Evolutionary conservation across 2,329 filamentous ascomycete genomes (phyloP).

Genomic region (Fusarium caatingaense): DNA sequence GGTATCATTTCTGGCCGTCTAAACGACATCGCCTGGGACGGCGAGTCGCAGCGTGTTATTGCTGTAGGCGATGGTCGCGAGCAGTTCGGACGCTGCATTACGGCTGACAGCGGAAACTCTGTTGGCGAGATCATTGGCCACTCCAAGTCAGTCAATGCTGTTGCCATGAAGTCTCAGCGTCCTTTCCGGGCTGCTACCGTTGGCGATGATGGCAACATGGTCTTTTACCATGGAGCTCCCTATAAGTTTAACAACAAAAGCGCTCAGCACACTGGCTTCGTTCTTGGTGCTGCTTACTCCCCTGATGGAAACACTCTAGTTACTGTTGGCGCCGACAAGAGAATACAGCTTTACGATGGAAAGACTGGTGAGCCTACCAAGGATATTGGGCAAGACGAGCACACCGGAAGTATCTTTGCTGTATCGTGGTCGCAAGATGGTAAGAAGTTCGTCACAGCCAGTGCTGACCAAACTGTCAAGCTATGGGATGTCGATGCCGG

Average conservation of each 20-base stretch:
- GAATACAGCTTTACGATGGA: conserved; percentile 95
- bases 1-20: conserved; percentile 93
- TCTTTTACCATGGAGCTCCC: conserved; percentile 92
- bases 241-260: conserved; percentile 96
- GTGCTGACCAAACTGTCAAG: conserved; percentile 93
- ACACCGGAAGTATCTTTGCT: conserved; percentile 92
- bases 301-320: conserved; percentile 86
- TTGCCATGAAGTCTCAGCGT: conserved; percentile 88
- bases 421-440: conserved; percentile 92
- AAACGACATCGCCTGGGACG: conserved; percentile 97
- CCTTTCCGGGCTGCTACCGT: conserved; percentile 93
- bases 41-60: conserved; percentile 95
- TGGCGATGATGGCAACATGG: conserved; percentile 87
- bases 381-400: conserved; percentile 83
- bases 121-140: conserved; percentile 96
- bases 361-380: conserved; percentile 88
- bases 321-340: conserved; percentile 91
- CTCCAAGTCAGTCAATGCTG: conserved; percentile 88
- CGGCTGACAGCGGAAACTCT: conserved; percentile 93
- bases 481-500: conserved; percentile 91
- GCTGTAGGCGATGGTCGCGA: conserved; percentile 96
- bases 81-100: conserved; percentile 93
- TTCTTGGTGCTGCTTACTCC: conserved; percentile 88
- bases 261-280: conserved; percentile 85
- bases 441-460: conserved; percentile 87